Percentiles rank a stretch among this genome's conserved stretches.
Conservation (phyloP, 495 filamentous ascomycete species). For the Acidiella bohemica region DNA sequence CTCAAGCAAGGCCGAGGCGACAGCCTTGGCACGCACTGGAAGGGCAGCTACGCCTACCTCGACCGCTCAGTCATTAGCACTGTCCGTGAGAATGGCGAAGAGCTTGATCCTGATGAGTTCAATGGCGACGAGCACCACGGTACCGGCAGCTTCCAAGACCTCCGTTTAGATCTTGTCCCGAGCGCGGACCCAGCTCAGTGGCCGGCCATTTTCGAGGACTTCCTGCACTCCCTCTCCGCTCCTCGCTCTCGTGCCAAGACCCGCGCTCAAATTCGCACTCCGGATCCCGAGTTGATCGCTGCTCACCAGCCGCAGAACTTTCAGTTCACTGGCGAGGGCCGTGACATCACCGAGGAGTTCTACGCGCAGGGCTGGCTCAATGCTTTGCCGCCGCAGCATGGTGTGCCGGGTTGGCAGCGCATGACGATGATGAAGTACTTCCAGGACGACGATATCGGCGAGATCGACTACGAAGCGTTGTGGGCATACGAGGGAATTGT, state of each 20-base stretch:
- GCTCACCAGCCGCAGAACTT: conserved; percentile 9
- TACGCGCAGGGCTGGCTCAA: conserved; percentile 26
- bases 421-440: conserved; percentile 31
- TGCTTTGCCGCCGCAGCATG: conserved; percentile 24
- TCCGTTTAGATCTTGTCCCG: conserved; percentile 10
- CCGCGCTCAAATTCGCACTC: conserved; percentile 23
- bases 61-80: conserved; percentile 13
- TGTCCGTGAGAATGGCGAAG: conserved; percentile 5
- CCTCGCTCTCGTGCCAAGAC: conserved; percentile 13
- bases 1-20: neutral
- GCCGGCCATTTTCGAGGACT: conserved; percentile 23
- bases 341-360: conserved; percentile 22
- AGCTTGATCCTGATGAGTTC: conserved; percentile 9
- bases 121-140: conserved; percentile 8
- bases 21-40: conserved; percentile 24
- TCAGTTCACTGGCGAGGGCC: conserved; percentile 20
- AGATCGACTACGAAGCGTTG: conserved; percentile 18
- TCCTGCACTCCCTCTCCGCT: conserved; percentile 15
- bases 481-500: conserved; percentile 34
- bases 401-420: conserved; percentile 29
- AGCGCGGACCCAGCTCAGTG: conserved; percentile 9
- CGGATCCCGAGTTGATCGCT: neutral
- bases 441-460: conserved; percentile 9
- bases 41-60: conserved; percentile 26
- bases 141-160: conserved; percentile 14